Base-by-base conservation (phyloP, 129 eudicot genomes). In the Scalesia atractyloides region DNA sequence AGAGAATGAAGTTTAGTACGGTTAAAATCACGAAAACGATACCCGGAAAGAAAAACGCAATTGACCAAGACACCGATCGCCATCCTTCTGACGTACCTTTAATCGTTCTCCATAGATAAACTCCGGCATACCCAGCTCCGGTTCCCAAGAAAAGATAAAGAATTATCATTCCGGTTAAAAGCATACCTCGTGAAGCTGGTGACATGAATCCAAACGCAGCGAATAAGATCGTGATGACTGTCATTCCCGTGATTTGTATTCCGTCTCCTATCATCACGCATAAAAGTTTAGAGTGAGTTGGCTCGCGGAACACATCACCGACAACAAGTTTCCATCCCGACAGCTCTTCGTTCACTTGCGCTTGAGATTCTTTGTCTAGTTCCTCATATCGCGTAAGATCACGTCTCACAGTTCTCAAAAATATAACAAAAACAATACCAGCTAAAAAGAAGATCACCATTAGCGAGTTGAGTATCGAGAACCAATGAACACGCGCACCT, bases 291-390 rank as follows among this genome's bases (percentile, higher is more conserved):
- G 88, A 65, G 56, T 74, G 70, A 26, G 74, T 87, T 48, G 92
- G 92, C 47, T 87, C 92, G 30, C 92, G 81, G 12, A 87, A 87
- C 26, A 87, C 92, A 51, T 87, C 92, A 69, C 88, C 92, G 7
- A 87, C 92, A 15, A 87, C 92, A 73, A 87, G 92, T 80, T 87
- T 87, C 92, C 92, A 87, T 22, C 92, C 92, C 12, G 92, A 87
- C 22, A 87, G 76, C 81, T 84, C 92, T 50, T 86, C 92, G 9
- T 84, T 87, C 92, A 87, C 84, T 67, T 87, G 92, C 44, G 92
- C 92, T 54, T 87, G 92, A 59, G 92, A 82, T 79, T 87, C 92
- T 81, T 87, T 87, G 74, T 87, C 92, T 73, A 87, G 50, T 66
- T 87, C 92, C 75, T 87, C 92, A 16, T 87, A 87, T 48, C 86